Percentiles rank a stretch among this genome's conserved stretches.
phyloP scores from a whole-genome alignment of 306 rosid species.

The Herpetospermum pedunculosum region DNA sequence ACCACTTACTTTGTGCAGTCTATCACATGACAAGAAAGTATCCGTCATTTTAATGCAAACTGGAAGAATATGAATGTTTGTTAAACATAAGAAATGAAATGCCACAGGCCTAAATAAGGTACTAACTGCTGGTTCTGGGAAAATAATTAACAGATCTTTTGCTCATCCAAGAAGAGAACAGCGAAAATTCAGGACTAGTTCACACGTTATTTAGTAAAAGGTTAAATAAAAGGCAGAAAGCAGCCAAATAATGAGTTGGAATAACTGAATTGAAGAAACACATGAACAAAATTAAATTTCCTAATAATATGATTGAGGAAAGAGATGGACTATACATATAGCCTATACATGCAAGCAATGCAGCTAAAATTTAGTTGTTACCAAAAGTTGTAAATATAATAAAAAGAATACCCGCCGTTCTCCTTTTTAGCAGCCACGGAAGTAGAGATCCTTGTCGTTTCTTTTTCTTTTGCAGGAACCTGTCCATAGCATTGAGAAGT shows the following conservation, averaged over 20 bases:
- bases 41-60: not conserved
- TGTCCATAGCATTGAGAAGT: slow-evolving; percentile 11
- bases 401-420: slow-evolving; percentile 53
- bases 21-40: slow-evolving; percentile 16
- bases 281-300: not conserved
- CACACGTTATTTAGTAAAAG: not conserved
- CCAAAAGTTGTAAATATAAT: not conserved
- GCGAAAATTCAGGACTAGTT: not conserved
- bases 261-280: not conserved
- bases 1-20: slow-evolving; percentile 40
- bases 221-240: not conserved
- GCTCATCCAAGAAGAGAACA: not conserved
- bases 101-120: not conserved
- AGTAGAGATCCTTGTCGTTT: slow-evolving; percentile 42
- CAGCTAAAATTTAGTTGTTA: not conserved
- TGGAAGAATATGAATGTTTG: not conserved
- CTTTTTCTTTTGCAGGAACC: slow-evolving; percentile 47
- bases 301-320: not conserved
- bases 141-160: not conserved
- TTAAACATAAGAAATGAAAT: not conserved
- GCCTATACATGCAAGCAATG: not conserved
- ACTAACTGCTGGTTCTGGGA: not conserved
- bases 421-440: slow-evolving; percentile 37
- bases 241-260: not conserved
- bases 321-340: not conserved